Base-by-base conservation (phyloP, 495 filamentous ascomycete species). In the Physcia stellaris region DNA sequence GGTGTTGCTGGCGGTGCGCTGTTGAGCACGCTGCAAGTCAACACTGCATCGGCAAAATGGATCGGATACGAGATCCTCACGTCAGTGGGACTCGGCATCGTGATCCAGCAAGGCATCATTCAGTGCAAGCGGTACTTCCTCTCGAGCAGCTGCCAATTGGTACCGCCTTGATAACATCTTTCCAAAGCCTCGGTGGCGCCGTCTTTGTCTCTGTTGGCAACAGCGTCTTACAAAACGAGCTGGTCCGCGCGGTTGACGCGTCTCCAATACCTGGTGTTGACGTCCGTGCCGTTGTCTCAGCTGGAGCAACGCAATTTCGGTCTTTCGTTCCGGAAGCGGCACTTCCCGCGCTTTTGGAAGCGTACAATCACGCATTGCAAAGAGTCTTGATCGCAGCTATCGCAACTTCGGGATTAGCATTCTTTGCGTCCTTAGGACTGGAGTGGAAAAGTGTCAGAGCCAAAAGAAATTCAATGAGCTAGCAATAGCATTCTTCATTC, bases 81-180 rank as follows among this genome's bases (percentile, higher is more conserved):
- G 10, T 43, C 71, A 0, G 51, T 83, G 42, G 80, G 77, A 15
- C 61, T 61, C 15, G 79, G 78, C 0, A 59, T 86, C 5, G 45
- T 44, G 3, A 32, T 55, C 18, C 56, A 62, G 41, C 41, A 52
- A 13, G 37, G 50, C 7, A 40, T 60, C 37, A 48, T 53, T 23
- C 48, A 6, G 43, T 39, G 5, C 58, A 61, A 40, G 42, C 46
- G 18, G 21, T 33, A 13, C 33, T 83, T 2, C 67, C 62, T 2
- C 82, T 66, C 3, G 69, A 73, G 27, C 43, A 55, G 7, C 53
- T 65, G 0, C 54, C 64, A 19, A 67, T 62, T 1, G 72, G 71
- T n/a, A 61, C 71, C 22, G 57, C 72, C 18, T 57, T 72, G 43
- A 68, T 71, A 55, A 66, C 75, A 40, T 73, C 76, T 47, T 56